Evolutionary conservation across 192 early-diverging fungal species (phyloP), one percentile per base, ranked within the genome.

Genomic region (Fimicolochytrium jonesii): DNA sequence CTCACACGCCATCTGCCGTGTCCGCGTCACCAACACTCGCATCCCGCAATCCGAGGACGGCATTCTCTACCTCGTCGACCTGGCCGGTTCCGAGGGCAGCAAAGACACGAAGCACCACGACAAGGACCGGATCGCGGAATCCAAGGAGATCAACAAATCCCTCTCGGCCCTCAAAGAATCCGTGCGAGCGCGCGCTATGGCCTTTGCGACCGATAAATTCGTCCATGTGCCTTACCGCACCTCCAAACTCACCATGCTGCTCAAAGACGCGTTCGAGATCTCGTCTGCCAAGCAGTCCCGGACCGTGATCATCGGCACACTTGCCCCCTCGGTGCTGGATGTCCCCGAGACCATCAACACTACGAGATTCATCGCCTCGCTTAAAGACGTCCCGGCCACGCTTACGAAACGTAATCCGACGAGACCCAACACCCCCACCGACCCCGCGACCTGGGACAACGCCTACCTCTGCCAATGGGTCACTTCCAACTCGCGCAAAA

Each of bases 81-180:
- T 83, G 18, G 81, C 81, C 4, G 81, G 81, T 22, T 75, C 71
- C 31, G 81, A 83, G 54, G 6, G 36, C 29, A 48, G 55, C 33
- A 32, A 49, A 15, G 81, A 82, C 54, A 44, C 61, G 22, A 44
- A 61, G 23, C n/a, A 62, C 41, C 81, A 83, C 56, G 54, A 60
- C 28, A 72, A 68, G 39, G 81, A 83, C 37, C 63, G 77, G 4
- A 41, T 79, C 18, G 48, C 41, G 37, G 81, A 83, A 56, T 67
- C 74, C 31, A 61, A 56, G 20, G 73, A 68, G 34, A 83, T 83
- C 61, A 83, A 83, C 64, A 66, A 61, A 52, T 72, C 65, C n/a
- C 60, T 83, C n/a, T 37, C 58, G 45, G 68, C 72, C 15, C 61
- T 83, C 26, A 83, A 83, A 56, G 80, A 83, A 37, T 83, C 80